phyloP scores from a whole-genome alignment of 2,329 filamentous ascomycete genomes.

The Periconia sp. region DNA sequence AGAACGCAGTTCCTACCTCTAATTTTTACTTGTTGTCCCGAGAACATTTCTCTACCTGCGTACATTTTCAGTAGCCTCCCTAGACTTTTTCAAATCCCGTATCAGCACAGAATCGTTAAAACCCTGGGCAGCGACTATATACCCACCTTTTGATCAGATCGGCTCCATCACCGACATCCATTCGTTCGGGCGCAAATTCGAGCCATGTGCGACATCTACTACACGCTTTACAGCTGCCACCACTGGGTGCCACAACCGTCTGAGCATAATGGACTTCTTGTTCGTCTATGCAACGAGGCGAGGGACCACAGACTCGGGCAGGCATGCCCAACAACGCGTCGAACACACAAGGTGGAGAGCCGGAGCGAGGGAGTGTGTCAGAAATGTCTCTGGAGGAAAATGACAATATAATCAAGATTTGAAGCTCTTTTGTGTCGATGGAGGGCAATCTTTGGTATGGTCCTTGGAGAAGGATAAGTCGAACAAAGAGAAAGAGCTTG shows the following conservation, averaged over 20 bases:
- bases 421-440: not conserved
- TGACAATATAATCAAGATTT: conserved; percentile 12
- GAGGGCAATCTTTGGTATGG: not conserved
- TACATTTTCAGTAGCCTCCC: too few species aligned
- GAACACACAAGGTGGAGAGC: conserved; percentile 33
- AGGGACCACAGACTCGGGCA: conserved; percentile 28
- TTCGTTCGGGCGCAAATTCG: not conserved
- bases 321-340: conserved; percentile 27
- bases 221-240: conserved; percentile 34
- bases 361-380: conserved; percentile 36
- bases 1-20: too few species aligned
- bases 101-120: too few species aligned
- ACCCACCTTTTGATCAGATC: not conserved
- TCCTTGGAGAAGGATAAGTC: not conserved
- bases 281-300: conserved; percentile 28
- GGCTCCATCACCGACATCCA: not conserved
- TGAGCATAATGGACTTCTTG: conserved; percentile 27
- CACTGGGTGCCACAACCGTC: conserved; percentile 37
- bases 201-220: conserved; percentile 34
- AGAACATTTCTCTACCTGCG: too few species aligned
- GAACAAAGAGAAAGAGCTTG: not conserved
- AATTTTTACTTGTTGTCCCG: too few species aligned
- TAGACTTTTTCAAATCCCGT: too few species aligned
- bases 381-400: conserved; percentile 30
- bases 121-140: too few species aligned